Base-by-base conservation (phyloP, 2,329 filamentous ascomycete species). In the Pseudopithomyces maydicus region DNA sequence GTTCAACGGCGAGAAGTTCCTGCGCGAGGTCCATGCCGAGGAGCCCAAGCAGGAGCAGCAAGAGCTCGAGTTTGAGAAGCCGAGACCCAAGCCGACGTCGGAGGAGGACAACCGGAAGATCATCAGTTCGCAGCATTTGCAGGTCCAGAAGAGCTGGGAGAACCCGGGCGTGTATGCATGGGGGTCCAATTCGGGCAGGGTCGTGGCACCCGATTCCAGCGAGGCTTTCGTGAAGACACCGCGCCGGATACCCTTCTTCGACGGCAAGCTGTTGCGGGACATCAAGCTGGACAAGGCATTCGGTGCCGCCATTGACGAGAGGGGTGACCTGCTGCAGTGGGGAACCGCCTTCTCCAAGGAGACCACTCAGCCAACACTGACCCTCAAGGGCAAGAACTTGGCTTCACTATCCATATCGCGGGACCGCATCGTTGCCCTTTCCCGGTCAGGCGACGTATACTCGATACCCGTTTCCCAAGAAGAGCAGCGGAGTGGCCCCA, bases 281-380 rank as follows among this genome's bases (percentile, higher is more conserved):
- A 81, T 98, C 61, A 97, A 96, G 78, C 79, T 98, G 48, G 91
- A 92, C 57, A 84, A 86, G 52, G 85, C 86, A 39, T 93, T 96
- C 72, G 95, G 91, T 8, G 94, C 88, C 3, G 95, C 95, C 10
- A 88, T 98, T 39, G 89, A 88, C 4, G 93, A 97, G 73, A 88
- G 89, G 60, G 95, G 95, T 3, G 90, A 98, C 72, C 76, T 99
- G 43, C 81, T 97, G 12, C 93, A 98, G 78, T 99, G 95, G 95
- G 95, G 95, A 1, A 82, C 83, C 3, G 91, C 83, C 3, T 97
- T 89, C 72, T 89, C 89, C 6, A 82, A 84, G 54, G 82, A 85
- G 4, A 80, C 85, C 29, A 84, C 81, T 10, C 79, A 81, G 29
- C 95, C 94, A 0, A 82, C 82, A 1, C 80, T 83, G 47, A 97